A percentile compares a stretch with the other conserved stretches of the same genome.
These are phyloP conservation scores for Trypanosoma conorhini DNA, from an alignment of 208 protist species.

Conservation along the genomic window DNA sequence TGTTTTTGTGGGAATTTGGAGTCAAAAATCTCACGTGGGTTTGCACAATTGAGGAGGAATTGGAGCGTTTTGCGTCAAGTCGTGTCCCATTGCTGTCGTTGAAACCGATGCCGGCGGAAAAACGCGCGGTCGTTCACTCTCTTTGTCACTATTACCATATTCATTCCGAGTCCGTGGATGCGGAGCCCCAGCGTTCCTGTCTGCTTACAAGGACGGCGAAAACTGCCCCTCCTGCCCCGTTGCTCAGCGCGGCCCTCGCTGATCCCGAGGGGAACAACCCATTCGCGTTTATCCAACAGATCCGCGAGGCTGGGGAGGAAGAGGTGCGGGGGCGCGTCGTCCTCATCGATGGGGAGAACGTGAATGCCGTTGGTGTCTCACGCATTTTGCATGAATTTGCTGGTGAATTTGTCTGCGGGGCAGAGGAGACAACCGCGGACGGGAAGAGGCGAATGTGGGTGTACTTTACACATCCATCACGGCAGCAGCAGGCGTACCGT, in stretches of 20 bases:
- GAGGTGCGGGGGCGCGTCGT: slow-evolving; percentile 28
- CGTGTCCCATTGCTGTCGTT: slow-evolving; percentile 36
- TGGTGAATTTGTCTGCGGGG: slow-evolving; percentile 49
- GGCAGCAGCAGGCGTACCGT: slow-evolving; percentile 16
- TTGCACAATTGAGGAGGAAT: slow-evolving; percentile 39
- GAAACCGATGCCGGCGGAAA: slow-evolving; percentile 37
- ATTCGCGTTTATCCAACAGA: slow-evolving; percentile 14
- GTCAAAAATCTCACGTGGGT: slow-evolving; percentile 22
- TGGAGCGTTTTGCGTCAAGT: slow-evolving; percentile 48
- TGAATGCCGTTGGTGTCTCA: slow-evolving; percentile 36
- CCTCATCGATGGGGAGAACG: slow-evolving; percentile 33
- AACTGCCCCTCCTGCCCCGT: slow-evolving; percentile 34
- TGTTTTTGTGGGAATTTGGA: slow-evolving; percentile 55
- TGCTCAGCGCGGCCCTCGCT: slow-evolving; percentile 25
- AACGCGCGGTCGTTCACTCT: slow-evolving; percentile 58
- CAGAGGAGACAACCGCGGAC: slow-evolving; percentile 24
- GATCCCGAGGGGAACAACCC: slow-evolving; percentile 14
- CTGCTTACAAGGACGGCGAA: slow-evolving; percentile 50
- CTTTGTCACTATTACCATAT: slow-evolving; percentile 67
- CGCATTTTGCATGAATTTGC: slow-evolving; percentile 39
- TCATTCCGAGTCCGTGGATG: slow-evolving; percentile 48
- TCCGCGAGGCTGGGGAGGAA: not conserved
- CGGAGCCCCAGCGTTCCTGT: slow-evolving; percentile 48
- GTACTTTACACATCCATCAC: slow-evolving; percentile 17
- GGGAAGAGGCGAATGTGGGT: slow-evolving; percentile 9